Conservation (phyloP, 805 yeast genomes). For the Wickerhamomyces strasburgensis region DNA sequence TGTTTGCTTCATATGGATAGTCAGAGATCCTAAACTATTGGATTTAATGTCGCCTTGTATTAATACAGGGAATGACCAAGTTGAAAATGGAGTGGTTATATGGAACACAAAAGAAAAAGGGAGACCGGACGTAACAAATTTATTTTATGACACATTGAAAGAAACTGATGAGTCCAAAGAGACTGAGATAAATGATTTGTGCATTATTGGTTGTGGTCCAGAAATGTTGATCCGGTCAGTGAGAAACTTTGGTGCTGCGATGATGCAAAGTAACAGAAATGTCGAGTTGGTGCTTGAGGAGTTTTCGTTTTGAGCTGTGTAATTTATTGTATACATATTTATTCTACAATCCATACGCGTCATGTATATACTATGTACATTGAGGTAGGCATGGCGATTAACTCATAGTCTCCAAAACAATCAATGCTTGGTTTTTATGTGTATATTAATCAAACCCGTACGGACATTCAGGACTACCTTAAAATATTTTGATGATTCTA, state of each 20-base stretch:
- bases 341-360: no score
- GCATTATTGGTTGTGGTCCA: slow-evolving; percentile 26
- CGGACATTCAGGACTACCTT: no score
- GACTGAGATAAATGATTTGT: slow-evolving; percentile 4
- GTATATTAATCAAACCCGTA: no score
- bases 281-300: slow-evolving; percentile 21
- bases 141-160: slow-evolving; percentile 11
- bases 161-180: not conserved
- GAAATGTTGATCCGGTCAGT: slow-evolving; percentile 12
- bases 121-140: slow-evolving; percentile 16
- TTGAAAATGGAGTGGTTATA: slow-evolving; percentile 3
- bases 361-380: no score
- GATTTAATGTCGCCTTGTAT: slow-evolving; percentile 3
- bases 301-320: slow-evolving; percentile 22
- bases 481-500: no score
- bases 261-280: slow-evolving; percentile 2
- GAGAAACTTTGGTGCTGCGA: slow-evolving; percentile 19
- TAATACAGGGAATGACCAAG: not conserved
- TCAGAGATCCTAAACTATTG: slow-evolving; percentile 10
- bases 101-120: slow-evolving; percentile 21
- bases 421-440: no score
- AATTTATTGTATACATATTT: not conserved
- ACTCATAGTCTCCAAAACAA: no score
- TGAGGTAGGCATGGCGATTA: no score
- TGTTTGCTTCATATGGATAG: slow-evolving; percentile 22